A percentile compares a stretch with the other conserved stretches of the same genome.
Evolutionary conservation across 495 filamentous ascomycete genomes (phyloP).

Genomic region (Bacidia gigantensis): DNA sequence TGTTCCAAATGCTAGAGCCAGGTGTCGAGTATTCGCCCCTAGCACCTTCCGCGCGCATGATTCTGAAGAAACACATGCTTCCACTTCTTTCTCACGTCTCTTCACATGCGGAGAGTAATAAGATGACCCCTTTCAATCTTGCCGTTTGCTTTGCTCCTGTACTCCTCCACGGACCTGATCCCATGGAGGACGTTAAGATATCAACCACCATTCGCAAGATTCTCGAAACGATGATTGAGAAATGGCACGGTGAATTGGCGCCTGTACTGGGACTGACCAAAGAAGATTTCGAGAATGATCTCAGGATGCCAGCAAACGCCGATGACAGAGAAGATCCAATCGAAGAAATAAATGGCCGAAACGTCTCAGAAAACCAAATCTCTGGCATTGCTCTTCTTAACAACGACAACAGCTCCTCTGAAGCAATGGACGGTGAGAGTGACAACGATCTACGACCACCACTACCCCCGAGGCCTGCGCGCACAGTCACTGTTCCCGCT

Average conservation of each 20-base stretch:
- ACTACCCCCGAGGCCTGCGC: conserved; percentile 12
- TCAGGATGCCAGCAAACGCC: conserved; percentile 15
- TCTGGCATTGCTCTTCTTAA: conserved; percentile 16
- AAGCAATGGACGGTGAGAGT: not conserved
- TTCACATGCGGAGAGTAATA: conserved; percentile 29
- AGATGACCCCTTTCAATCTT: conserved; percentile 39
- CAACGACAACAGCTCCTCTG: not conserved
- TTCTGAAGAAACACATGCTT: conserved; percentile 36
- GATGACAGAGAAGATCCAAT: conserved; percentile 16
- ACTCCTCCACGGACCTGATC: conserved; percentile 16
- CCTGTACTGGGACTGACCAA: conserved; percentile 4
- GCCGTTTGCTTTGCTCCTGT: conserved; percentile 36
- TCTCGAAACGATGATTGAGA: conserved; percentile 16
- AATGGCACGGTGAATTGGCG: conserved; percentile 14
- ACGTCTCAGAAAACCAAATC: conserved; percentile 7
- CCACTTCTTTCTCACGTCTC: conserved; percentile 35
- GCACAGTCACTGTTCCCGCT: not conserved
- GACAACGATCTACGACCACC: conserved; percentile 12
- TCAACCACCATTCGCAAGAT: conserved; percentile 19
- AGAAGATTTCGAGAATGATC: conserved; percentile 8
- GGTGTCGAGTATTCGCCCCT: conserved; percentile 27
- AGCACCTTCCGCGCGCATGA: conserved; percentile 26
- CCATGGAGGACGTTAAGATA: conserved; percentile 23
- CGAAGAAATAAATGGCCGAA: not conserved
- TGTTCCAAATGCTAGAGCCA: conserved; percentile 22